Base-by-base conservation (phyloP, 164 flowering plant genomes). In the Annona squamosa region DNA sequence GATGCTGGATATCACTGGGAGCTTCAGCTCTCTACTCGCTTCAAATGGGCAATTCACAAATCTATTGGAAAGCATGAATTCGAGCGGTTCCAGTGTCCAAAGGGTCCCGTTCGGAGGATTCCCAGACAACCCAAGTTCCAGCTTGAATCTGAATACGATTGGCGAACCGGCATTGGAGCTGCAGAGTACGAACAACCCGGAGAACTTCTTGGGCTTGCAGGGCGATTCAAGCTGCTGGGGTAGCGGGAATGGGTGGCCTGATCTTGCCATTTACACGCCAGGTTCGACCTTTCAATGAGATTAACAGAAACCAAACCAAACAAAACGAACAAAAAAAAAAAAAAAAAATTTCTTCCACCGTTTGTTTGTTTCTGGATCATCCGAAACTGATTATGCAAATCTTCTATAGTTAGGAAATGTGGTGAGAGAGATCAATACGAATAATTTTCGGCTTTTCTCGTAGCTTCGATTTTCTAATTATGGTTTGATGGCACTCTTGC, bases 201-300 rank as follows among this genome's bases (percentile, higher is more conserved):
- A 84, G 56, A 79, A 18, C 48, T 83, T 79, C 48, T 46, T 80
- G 77, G 84, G 83, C 4, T 46, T 85, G 45, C 83, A 82, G 48
- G 80, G 52, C 63, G 81, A 84, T 65, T 72, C 72, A 9, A 79
- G 77, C 66, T 80, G 87, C 63, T 84, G 89, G 86, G 80, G 82
- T 12, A 80, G 63, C 57, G 75, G 81, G 37, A 82, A 79, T 76
- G 91, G 85, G 12, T 87, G 92, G 91, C 91, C 93, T 81, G 93
- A 88, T 84, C 91, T 87, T 71, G 82, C 91, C 59, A 90, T 90
- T 74, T 82, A 84, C 84, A 86, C 91, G 42, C 90, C 89, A 76
- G 85, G 92, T 78, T 88, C 91, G 47, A 84, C 63, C 45, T 84
- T 81, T 67, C 85, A 83, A 69, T 82, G 77, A 74, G 43, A 64